These are phyloP conservation scores for Clohesyomyces aquaticus DNA, from an alignment of 495 filamentous ascomycete genomes.

Conservation along the genomic window DNA sequence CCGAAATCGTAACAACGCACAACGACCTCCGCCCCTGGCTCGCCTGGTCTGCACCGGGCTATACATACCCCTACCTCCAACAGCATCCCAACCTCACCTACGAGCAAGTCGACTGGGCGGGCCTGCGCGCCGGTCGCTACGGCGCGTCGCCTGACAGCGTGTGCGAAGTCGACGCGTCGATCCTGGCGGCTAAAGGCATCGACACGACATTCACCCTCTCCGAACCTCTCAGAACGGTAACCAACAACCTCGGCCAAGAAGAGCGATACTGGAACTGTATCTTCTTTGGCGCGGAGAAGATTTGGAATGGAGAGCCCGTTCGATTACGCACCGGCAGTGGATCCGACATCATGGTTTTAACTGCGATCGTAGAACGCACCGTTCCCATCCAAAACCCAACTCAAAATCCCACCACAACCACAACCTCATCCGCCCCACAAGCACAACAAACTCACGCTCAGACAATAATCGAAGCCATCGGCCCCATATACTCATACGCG, in stretches of 20 bases:
- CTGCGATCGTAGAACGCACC: slow-evolving; percentile 47
- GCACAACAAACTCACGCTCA: no score
- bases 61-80: slow-evolving; percentile 42
- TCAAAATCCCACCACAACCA: no score
- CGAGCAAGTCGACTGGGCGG: slow-evolving; percentile 58
- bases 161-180: slow-evolving; percentile 62
- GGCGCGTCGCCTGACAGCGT: slow-evolving; percentile 47
- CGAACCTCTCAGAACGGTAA: slow-evolving; percentile 49
- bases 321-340: slow-evolving; percentile 52
- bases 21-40: slow-evolving; percentile 60
- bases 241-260: slow-evolving; percentile 44
- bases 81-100: slow-evolving; percentile 48
- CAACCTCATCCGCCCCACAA: no score
- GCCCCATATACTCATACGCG: slow-evolving; percentile 55
- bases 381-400: slow-evolving; percentile 26
- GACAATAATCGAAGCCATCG: slow-evolving; percentile 34
- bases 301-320: slow-evolving; percentile 63
- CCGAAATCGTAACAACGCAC: slow-evolving; percentile 49
- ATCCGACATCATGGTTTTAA: slow-evolving; percentile 59
- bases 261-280: slow-evolving; percentile 59
- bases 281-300: slow-evolving; percentile 65
- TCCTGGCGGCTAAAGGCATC: slow-evolving; percentile 61
- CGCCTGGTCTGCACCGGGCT: slow-evolving; percentile 61
- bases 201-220: slow-evolving; percentile 61
- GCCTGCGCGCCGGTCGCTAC: slow-evolving; percentile 47